Conservation (phyloP, 306 rosid species). For the Corylus heterophylla region DNA sequence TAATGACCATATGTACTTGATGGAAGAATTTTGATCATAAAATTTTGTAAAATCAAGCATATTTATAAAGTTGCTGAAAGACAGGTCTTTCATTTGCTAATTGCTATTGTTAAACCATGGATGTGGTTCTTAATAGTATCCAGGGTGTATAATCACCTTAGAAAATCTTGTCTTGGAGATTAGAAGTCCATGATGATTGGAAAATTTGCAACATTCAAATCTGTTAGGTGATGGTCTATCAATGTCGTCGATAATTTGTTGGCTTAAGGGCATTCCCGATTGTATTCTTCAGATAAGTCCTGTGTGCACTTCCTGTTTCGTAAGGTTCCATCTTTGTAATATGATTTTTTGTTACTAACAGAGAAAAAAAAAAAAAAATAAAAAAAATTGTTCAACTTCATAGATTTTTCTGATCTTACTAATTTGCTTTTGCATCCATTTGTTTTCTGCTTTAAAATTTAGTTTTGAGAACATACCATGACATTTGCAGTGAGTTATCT, state of each 20-base stretch:
- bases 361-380: too few species aligned
- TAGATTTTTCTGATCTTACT: not conserved
- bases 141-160: not conserved
- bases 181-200: not conserved
- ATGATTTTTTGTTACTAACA: not conserved
- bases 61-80: not conserved
- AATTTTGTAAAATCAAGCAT: not conserved
- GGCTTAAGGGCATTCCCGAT: not conserved
- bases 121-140: not conserved
- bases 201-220: not conserved
- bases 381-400: not conserved
- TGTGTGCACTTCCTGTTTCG: not conserved
- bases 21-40: not conserved
- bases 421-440: not conserved
- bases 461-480: not conserved
- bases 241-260: not conserved
- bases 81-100: not conserved
- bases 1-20: not conserved
- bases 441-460: not conserved
- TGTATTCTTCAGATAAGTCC: not conserved
- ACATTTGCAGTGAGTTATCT: not conserved
- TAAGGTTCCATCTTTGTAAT: not conserved
- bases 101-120: not conserved
- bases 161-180: not conserved
- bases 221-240: not conserved